These are phyloP conservation scores for Auricularia sp. DNA, from an alignment of 768 basidiomycete species.

Conservation along the genomic window DNA sequence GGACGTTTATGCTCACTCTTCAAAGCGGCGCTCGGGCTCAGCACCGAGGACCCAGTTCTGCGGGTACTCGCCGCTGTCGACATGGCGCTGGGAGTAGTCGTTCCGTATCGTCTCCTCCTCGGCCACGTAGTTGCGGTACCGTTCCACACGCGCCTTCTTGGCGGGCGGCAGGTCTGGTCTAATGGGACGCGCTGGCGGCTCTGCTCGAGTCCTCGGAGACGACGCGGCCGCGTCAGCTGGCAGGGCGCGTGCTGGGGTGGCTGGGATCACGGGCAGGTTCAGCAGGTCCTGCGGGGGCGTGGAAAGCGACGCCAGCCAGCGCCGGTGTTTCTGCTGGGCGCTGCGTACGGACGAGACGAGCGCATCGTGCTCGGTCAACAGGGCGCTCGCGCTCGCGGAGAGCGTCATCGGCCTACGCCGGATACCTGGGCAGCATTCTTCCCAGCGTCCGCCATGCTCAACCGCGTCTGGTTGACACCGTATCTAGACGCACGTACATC, in stretches of 20 bases:
- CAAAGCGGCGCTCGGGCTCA: conserved; percentile 77
- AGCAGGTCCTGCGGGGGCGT: conserved; percentile 48
- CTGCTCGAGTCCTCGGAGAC: conserved; percentile 26
- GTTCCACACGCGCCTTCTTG: conserved; percentile 58
- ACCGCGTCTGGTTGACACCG: too few relatives aligned
- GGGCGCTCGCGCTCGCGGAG: conserved; percentile 37
- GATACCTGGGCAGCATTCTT: too few relatives aligned
- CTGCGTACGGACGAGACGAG: conserved; percentile 46
- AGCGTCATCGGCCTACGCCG: too few relatives aligned
- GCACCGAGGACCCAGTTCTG: conserved; percentile 90
- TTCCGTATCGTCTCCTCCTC: conserved; percentile 96
- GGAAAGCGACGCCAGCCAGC: conserved; percentile 42
- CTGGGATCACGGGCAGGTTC: conserved; percentile 46
- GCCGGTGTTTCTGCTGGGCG: conserved; percentile 46
- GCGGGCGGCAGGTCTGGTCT: conserved; percentile 47
- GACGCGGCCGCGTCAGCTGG: conserved; percentile 29
- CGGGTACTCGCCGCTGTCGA: conserved; percentile 85
- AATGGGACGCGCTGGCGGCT: neutral
- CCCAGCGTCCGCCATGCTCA: too few relatives aligned
- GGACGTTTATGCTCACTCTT: conserved; percentile 55
- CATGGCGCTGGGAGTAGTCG: conserved; percentile 86
- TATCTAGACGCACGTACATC: too few relatives aligned
- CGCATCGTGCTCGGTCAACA: conserved; percentile 50
- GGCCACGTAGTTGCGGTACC: conserved; percentile 75
- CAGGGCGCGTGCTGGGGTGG: conserved; percentile 41